These are phyloP conservation scores for Vinca minor DNA, from an alignment of 257 asterid species.

Conservation along the genomic window DNA sequence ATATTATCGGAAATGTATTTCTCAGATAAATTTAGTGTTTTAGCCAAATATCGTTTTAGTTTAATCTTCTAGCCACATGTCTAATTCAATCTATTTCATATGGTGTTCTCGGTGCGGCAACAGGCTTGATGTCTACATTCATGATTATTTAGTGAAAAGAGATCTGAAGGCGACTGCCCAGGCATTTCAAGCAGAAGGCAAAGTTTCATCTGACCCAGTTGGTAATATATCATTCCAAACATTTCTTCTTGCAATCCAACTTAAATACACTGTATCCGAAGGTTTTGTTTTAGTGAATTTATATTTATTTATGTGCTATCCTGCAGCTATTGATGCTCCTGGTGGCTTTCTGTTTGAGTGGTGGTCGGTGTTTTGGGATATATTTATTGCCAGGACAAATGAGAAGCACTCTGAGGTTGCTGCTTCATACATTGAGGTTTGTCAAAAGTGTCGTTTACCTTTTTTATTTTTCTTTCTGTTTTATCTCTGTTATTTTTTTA, in stretches of 20 bases:
- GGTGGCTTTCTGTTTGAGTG: constrained; percentile 98
- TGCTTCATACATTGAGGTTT: constrained; percentile 97
- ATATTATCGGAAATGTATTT: not conserved
- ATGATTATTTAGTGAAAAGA: constrained; percentile 92
- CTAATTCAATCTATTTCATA: not conserved
- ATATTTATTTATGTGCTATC: constrained; percentile 10
- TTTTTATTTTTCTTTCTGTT: not conserved
- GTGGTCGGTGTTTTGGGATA: constrained; percentile 99
- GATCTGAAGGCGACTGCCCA: constrained; percentile 94
- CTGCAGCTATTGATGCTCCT: constrained; percentile 96
- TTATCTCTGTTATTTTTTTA: not conserved
- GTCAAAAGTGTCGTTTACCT: too few species aligned
- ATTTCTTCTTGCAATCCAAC: not conserved
- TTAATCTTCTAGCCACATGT: not conserved
- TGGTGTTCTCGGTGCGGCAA: constrained; percentile 12
- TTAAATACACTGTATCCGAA: not conserved
- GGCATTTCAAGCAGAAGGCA: constrained; percentile 97
- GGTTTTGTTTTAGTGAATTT: not conserved
- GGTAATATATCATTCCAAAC: constrained; percentile 36
- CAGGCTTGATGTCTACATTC: constrained; percentile 96
- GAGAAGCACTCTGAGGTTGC: constrained; percentile 99
- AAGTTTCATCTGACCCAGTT: constrained; percentile 97
- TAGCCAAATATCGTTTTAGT: not conserved
- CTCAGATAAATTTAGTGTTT: not conserved
- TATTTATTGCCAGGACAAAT: constrained; percentile 93